These are phyloP conservation scores for Rhizopus microsporus DNA, from an alignment of 371 early-diverging fungal genomes.

Conservation along the genomic window DNA sequence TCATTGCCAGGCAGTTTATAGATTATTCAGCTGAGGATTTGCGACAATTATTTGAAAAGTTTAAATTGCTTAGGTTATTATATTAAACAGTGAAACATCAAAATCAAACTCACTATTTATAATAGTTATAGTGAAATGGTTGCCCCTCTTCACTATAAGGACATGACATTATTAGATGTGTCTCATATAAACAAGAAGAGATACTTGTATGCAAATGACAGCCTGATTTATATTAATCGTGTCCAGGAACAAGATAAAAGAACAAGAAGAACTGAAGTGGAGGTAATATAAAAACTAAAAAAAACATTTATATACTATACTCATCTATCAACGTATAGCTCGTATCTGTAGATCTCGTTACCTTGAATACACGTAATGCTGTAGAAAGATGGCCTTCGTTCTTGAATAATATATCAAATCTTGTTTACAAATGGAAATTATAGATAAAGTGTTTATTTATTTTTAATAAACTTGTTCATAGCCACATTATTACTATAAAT, in stretches of 20 bases:
- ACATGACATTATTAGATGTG: constrained; percentile 32
- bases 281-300: constrained; percentile 18
- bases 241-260: constrained; percentile 35
- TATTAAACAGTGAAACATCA: neutral
- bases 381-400: constrained; percentile 21
- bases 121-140: constrained; percentile 33
- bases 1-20: constrained; percentile 26
- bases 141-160: constrained; percentile 23
- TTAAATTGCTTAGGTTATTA: constrained; percentile 28
- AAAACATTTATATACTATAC: neutral
- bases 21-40: constrained; percentile 13
- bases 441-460: neutral
- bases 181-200: constrained; percentile 32
- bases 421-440: constrained; percentile 18
- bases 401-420: neutral
- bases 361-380: constrained; percentile 1
- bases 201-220: constrained; percentile 19
- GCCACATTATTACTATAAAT: no score
- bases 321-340: constrained; percentile 14
- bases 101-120: neutral
- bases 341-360: constrained; percentile 20
- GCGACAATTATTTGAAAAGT: constrained; percentile 16
- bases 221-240: constrained; percentile 28
- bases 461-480: neutral
- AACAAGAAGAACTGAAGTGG: constrained; percentile 28